Conservation (phyloP, 2,329 filamentous ascomycete species). For the Aspergillus niger region DNA sequence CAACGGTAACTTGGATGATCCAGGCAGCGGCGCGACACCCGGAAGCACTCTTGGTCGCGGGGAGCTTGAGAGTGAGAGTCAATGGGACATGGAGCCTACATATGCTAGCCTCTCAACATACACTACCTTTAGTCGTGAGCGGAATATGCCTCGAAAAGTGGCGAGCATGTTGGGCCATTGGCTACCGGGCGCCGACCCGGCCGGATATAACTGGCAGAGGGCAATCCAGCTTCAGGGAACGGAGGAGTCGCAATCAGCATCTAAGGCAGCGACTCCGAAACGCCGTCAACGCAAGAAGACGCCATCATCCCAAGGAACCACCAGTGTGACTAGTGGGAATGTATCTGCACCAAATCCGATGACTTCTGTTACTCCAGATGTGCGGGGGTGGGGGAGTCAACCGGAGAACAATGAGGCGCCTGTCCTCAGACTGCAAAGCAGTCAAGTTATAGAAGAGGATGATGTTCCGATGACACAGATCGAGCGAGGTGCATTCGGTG, state of each 20-base stretch:
- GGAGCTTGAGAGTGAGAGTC: not conserved
- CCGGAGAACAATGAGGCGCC: conserved; percentile 26
- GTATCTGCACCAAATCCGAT: conserved; percentile 21
- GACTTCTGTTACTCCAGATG: conserved; percentile 27
- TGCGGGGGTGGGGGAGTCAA: conserved; percentile 37
- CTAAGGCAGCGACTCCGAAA: conserved; percentile 22
- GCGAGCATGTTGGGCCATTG: conserved; percentile 40
- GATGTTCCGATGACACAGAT: conserved; percentile 44
- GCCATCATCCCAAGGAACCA: conserved; percentile 18
- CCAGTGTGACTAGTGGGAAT: conserved; percentile 8
- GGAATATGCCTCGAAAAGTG: conserved; percentile 26
- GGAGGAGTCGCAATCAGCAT: conserved; percentile 22
- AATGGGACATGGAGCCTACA: conserved; percentile 1
- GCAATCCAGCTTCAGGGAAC: conserved; percentile 22
- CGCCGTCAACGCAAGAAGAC: conserved; percentile 31
- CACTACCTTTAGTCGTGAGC: conserved; percentile 29
- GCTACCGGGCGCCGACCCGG: conserved; percentile 36
- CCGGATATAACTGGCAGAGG: conserved; percentile 37
- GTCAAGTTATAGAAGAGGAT: conserved; percentile 37
- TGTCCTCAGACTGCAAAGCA: conserved; percentile 31
- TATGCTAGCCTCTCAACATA: conserved; percentile 32
- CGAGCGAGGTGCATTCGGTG: conserved; percentile 43
- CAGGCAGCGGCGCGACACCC: not conserved
- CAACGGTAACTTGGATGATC: not conserved
- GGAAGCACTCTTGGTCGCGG: not conserved